Evolutionary conservation across 2,329 filamentous ascomycete species (phyloP).

Genomic region (Magnaporthales sp.): DNA sequence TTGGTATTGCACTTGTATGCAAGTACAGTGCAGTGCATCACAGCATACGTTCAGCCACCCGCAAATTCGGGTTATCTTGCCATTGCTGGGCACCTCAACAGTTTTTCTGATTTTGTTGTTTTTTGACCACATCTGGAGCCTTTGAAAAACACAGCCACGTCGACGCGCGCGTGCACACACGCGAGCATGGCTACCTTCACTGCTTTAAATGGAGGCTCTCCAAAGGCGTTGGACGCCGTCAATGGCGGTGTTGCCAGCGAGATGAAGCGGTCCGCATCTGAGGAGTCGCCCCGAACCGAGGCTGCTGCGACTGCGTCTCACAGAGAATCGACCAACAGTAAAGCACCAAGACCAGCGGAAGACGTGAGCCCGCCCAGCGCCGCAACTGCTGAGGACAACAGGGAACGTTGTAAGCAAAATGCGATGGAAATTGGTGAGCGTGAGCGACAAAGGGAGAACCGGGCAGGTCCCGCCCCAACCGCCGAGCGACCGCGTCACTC

Average conservation of each 20-base stretch:
- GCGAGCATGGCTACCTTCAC: constrained; percentile 41
- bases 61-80: not conserved
- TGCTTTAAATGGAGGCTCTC: constrained; percentile 42
- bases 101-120: constrained; percentile 5
- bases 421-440: not conserved
- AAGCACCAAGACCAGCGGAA: constrained; percentile 12
- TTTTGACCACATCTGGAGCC: not conserved
- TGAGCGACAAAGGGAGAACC: constrained; percentile 29
- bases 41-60: not conserved
- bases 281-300: constrained; percentile 17
- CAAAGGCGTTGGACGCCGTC: constrained; percentile 28
- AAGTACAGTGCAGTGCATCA: constrained; percentile 1
- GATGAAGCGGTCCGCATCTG: constrained; percentile 21
- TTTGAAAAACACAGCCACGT: not conserved
- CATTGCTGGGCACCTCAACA: constrained; percentile 2
- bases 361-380: constrained; percentile 11
- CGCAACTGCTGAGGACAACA: constrained; percentile 16
- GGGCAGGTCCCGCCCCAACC: constrained; percentile 24
- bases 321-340: constrained; percentile 15
- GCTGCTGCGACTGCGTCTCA: constrained; percentile 12
- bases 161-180: constrained; percentile 7
- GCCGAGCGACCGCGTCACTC: constrained; percentile 33
- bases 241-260: constrained; percentile 19
- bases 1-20: not conserved
- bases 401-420: constrained; percentile 21